Conservation (phyloP, 345 rosid genomes). For the Rhodamnia argentea region DNA sequence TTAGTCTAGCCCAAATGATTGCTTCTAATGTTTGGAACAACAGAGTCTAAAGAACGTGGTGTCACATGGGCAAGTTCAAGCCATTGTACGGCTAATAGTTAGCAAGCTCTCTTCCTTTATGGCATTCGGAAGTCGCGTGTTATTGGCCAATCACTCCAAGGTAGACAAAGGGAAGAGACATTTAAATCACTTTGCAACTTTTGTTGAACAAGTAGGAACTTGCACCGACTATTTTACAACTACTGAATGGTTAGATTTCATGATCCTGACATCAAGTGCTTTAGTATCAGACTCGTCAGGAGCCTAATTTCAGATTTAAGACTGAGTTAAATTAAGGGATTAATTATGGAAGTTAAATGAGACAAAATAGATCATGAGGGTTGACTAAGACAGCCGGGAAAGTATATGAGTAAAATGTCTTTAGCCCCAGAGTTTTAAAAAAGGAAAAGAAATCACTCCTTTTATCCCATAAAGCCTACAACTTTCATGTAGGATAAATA, state of each 20-base stretch:
- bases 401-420: not conserved
- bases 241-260: not conserved
- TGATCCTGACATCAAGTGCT: not conserved
- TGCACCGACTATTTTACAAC: not conserved
- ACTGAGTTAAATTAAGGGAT: not conserved
- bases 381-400: not conserved
- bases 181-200: not conserved
- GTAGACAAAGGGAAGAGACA: not conserved
- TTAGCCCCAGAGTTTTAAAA: not conserved
- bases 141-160: not conserved
- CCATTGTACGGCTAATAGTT: not conserved
- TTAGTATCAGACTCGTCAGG: not conserved
- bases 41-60: not conserved
- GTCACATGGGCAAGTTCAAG: not conserved
- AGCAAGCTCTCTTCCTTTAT: not conserved
- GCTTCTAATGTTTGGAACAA: not conserved
- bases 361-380: not conserved
- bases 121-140: not conserved
- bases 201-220: not conserved
- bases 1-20: not conserved
- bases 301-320: not conserved
- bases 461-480: not conserved
- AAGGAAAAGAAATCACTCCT: not conserved
- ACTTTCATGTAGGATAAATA: not conserved
- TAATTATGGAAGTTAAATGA: not conserved